These are phyloP conservation scores for Wickerhamiella vanderwaltii DNA, from an alignment of 805 yeast species.

Conservation along the genomic window DNA sequence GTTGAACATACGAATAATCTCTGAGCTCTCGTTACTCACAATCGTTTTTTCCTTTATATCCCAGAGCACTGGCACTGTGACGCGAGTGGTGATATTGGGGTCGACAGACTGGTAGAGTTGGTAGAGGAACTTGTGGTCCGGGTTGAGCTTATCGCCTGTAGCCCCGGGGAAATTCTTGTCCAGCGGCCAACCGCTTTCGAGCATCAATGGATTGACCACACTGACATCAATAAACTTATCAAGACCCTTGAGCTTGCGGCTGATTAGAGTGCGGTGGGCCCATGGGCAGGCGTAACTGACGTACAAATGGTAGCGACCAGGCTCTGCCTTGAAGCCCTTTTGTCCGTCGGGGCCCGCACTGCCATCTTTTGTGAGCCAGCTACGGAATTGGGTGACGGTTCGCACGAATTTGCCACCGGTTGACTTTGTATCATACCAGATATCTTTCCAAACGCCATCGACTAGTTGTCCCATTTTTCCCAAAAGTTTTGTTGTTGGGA, in stretches of 20 bases:
- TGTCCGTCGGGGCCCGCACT: constrained; percentile 13
- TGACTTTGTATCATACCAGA: constrained; percentile 23
- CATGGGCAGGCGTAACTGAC: constrained; percentile 91
- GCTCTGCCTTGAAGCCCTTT: constrained; percentile 52
- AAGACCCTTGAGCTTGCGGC: constrained; percentile 63
- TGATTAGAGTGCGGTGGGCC: constrained; percentile 79
- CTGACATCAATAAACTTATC: constrained; percentile 36
- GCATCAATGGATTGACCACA: constrained; percentile 88
- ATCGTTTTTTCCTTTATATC: constrained; percentile 71
- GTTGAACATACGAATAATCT: constrained; percentile 74
- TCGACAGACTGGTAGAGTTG: constrained; percentile 67
- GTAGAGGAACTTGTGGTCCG: constrained; percentile 43
- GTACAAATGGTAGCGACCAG: constrained; percentile 72
- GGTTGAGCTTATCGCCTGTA: constrained; percentile 48
- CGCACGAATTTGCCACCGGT: constrained; percentile 23
- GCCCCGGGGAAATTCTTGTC: constrained; percentile 36
- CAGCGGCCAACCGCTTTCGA: constrained; percentile 81
- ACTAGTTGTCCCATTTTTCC: constrained; percentile 22
- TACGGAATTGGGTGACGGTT: constrained; percentile 19
- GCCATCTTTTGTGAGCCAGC: constrained; percentile 18
- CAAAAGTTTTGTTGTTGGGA: too few species aligned
- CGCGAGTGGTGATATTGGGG: constrained; percentile 66
- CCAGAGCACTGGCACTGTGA: constrained; percentile 90
- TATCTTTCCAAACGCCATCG: constrained; percentile 23
- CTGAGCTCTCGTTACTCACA: constrained; percentile 86